These are phyloP conservation scores for Cyclocybe cylindracea DNA, from an alignment of 768 basidiomycete genomes.

Conservation along the genomic window DNA sequence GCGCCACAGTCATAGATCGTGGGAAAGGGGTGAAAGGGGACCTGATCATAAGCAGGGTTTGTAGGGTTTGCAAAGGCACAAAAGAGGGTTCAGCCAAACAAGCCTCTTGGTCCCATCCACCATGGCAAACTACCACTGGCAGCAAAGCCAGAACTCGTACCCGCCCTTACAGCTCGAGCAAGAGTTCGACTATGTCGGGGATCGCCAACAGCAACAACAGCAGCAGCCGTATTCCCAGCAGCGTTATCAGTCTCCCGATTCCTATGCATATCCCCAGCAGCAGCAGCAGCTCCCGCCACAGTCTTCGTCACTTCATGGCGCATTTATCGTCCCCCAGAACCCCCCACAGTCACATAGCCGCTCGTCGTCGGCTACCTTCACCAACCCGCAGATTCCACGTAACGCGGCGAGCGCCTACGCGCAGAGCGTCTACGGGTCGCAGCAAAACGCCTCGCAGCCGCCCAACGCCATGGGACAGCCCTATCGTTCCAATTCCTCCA, in stretches of 20 bases:
- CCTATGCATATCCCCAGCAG: conserved; percentile 15
- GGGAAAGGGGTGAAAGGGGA: too few relatives aligned
- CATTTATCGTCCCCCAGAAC: conserved; percentile 16
- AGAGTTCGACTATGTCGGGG: conserved; percentile 33
- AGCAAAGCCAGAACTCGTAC: conserved; percentile 25
- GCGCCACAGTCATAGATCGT: too few relatives aligned
- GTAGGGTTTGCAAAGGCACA: background rate
- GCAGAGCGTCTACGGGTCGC: conserved; percentile 13
- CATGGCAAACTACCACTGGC: conserved; percentile 21
- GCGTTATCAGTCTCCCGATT: conserved; percentile 10
- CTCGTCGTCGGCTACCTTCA: conserved; percentile 16
- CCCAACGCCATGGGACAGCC: conserved; percentile 4
- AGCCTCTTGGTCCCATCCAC: background rate
- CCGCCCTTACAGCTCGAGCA: conserved; percentile 31
- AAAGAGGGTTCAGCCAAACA: background rate
- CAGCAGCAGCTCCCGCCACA: conserved; percentile 6
- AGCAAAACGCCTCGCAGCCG: conserved; percentile 5
- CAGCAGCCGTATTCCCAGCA: conserved; percentile 20
- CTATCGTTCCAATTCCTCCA: conserved; percentile 15
- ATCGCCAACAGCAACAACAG: conserved; percentile 17
- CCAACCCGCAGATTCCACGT: conserved; percentile 8
- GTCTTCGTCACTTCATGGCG: conserved; percentile 23
- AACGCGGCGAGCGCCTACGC: conserved; percentile 8
- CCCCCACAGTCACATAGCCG: conserved; percentile 18
- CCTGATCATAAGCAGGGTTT: too few relatives aligned